phyloP scores from a whole-genome alignment of 1,284 basidiomycete species.

The Anthracocystis panici-leucophaei region DNA sequence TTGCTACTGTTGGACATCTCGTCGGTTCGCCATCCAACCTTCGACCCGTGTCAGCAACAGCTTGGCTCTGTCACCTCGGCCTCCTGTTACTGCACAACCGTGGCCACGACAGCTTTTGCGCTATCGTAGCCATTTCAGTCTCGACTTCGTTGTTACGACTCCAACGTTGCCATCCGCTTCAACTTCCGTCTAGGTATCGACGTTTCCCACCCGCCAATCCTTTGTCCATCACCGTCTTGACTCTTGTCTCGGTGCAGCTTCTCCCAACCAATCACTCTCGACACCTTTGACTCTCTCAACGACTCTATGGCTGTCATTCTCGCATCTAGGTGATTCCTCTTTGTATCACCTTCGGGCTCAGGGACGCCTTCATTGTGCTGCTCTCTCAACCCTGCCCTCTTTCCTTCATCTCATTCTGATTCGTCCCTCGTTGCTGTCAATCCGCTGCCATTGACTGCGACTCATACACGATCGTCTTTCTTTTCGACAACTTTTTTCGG shows the following conservation, averaged over 20 bases:
- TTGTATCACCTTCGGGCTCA: conserved; percentile 30
- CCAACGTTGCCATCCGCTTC: not conserved
- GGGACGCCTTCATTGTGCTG: conserved; percentile 58
- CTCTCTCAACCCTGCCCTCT: conserved; percentile 27
- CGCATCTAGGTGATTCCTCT: conserved; percentile 33
- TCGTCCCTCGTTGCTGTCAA: too few species aligned
- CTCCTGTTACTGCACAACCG: not conserved
- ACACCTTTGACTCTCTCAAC: conserved; percentile 8
- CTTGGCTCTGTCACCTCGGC: conserved; percentile 4
- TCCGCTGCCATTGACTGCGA: not conserved
- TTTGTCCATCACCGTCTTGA: conserved; percentile 1
- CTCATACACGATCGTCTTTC: not conserved
- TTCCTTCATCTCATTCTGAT: not conserved
- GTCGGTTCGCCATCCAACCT: conserved; percentile 22
- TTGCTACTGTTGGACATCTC: conserved; percentile 1
- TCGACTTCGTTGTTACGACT: conserved; percentile 7
- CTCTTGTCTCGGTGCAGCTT: not conserved
- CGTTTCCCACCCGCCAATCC: not conserved
- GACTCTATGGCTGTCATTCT: conserved; percentile 37
- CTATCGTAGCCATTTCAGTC: not conserved
- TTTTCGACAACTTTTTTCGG: not conserved
- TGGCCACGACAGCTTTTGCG: not conserved
- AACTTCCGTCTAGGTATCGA: not conserved
- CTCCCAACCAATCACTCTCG: conserved; percentile 6
- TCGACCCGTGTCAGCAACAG: conserved; percentile 5